Conservation (phyloP, 2,329 filamentous ascomycete genomes). For the Aquanectria penicillioides region DNA sequence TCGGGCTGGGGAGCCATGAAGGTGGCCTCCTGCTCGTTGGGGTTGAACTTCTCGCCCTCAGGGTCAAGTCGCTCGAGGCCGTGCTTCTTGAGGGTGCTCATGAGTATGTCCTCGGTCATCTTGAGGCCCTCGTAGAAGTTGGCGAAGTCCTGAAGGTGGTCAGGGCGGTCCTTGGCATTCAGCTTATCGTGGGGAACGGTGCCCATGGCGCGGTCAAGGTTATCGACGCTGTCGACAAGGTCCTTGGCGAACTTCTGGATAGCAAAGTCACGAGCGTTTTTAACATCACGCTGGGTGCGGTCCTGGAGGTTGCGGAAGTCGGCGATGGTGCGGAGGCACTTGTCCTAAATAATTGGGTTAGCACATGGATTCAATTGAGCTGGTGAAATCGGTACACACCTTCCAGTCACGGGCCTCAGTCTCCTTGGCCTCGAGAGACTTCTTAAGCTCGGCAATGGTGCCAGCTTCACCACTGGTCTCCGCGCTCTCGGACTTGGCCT, state of each 20-base stretch:
- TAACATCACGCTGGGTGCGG: slow-evolving; percentile 89
- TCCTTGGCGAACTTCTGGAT: slow-evolving; percentile 97
- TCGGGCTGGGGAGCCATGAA: slow-evolving; percentile 90
- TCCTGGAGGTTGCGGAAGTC: slow-evolving; percentile 99
- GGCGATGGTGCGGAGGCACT: slow-evolving; percentile 91
- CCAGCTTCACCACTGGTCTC: slow-evolving; percentile 45
- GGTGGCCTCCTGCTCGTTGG: slow-evolving; percentile 94
- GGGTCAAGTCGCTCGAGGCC: slow-evolving; percentile 92
- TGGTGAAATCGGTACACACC: slow-evolving; percentile 60
- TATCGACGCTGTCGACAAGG: slow-evolving; percentile 94
- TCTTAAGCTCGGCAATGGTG: slow-evolving; percentile 58
- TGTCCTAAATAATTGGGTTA: slow-evolving; percentile 71
- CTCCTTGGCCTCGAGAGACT: slow-evolving; percentile 62
- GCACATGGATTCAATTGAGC: neutral
- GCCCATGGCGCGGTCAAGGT: slow-evolving; percentile 90
- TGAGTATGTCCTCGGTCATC: slow-evolving; percentile 92
- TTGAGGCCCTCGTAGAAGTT: slow-evolving; percentile 89
- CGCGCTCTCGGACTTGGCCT: slow-evolving; percentile 43
- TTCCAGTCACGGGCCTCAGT: slow-evolving; percentile 78
- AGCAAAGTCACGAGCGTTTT: slow-evolving; percentile 88
- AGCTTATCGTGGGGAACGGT: slow-evolving; percentile 83
- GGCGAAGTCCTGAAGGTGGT: slow-evolving; percentile 75
- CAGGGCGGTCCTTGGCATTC: slow-evolving; percentile 58
- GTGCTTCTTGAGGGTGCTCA: slow-evolving; percentile 91
- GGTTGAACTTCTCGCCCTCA: slow-evolving; percentile 87